phyloP scores from a whole-genome alignment of 768 basidiomycete genomes.

The Tricholoma sp. region DNA sequence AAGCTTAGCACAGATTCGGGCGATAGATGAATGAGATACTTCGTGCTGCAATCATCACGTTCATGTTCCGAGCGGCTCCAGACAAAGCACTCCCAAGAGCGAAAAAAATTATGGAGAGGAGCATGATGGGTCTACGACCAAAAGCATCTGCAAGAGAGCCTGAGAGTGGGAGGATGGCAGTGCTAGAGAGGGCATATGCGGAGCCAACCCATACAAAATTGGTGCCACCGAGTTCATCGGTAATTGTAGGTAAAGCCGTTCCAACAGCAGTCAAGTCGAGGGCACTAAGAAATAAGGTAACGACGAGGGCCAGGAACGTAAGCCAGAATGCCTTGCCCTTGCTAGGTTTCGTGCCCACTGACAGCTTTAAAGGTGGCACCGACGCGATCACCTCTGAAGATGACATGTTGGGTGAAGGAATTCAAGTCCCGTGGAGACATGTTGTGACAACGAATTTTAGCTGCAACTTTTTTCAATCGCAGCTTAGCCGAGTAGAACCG shows the following conservation, averaged over 20 bases:
- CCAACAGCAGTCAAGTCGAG: neutral
- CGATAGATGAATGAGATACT: too few relatives aligned
- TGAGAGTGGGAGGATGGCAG: constrained; percentile 32
- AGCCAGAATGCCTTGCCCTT: neutral
- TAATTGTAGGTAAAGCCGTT: constrained; percentile 8
- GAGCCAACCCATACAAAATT: constrained; percentile 8
- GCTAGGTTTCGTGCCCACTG: neutral
- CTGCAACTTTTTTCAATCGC: too few relatives aligned
- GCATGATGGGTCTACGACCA: constrained; percentile 29
- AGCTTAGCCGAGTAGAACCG: too few relatives aligned
- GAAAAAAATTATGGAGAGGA: constrained; percentile 25
- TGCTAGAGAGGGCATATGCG: constrained; percentile 31
- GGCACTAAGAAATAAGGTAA: neutral
- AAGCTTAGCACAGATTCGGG: too few relatives aligned
- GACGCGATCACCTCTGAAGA: neutral
- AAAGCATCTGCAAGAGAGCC: constrained; percentile 27
- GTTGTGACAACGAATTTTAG: too few relatives aligned
- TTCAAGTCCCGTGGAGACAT: too few relatives aligned
- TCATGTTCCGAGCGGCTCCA: constrained; percentile 22
- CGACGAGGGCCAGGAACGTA: neutral
- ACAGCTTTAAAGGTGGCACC: neutral
- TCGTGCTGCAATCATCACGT: too few relatives aligned
- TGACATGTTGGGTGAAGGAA: neutral
- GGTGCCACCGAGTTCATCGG: neutral
- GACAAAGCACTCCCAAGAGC: constrained; percentile 34